These are phyloP conservation scores for Fusarium setosum DNA, from an alignment of 2,329 filamentous ascomycete species.

Conservation along the genomic window DNA sequence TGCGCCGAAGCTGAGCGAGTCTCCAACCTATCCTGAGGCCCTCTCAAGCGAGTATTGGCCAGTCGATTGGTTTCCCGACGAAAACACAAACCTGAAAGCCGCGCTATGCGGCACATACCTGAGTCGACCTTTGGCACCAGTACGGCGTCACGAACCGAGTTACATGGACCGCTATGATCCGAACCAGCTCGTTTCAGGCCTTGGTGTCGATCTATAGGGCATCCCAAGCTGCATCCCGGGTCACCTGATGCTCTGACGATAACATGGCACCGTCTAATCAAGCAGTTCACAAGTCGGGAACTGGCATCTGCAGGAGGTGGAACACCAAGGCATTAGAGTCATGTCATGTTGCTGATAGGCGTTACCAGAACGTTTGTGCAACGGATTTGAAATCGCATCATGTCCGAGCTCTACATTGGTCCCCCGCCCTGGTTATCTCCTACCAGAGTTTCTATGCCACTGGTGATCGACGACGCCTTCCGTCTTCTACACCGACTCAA, in stretches of 20 bases:
- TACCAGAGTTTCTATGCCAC: neutral
- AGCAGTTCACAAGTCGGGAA: neutral
- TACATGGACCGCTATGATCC: neutral
- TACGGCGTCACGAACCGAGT: neutral
- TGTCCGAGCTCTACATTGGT: neutral
- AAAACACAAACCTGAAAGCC: constrained; percentile 2
- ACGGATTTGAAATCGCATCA: neutral
- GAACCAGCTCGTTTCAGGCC: neutral
- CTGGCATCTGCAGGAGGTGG: constrained; percentile 1
- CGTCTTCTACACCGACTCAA: neutral
- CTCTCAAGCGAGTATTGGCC: neutral
- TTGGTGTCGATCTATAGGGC: constrained; percentile 7
- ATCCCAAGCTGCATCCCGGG: neutral
- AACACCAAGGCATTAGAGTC: constrained; percentile 1
- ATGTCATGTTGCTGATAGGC: neutral
- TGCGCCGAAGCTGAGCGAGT: neutral
- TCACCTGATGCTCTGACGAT: constrained; percentile 28
- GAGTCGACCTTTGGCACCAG: neutral
- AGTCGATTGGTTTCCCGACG: neutral
- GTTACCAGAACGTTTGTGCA: constrained; percentile 14
- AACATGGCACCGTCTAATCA: constrained; percentile 10
- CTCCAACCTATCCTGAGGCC: neutral
- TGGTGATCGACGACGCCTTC: constrained; percentile 4
- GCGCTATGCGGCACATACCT: constrained; percentile 1
- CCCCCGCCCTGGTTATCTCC: constrained; percentile 8